phyloP scores from a whole-genome alignment of 164 flowering plant species.

The Macadamia tetraphylla region DNA sequence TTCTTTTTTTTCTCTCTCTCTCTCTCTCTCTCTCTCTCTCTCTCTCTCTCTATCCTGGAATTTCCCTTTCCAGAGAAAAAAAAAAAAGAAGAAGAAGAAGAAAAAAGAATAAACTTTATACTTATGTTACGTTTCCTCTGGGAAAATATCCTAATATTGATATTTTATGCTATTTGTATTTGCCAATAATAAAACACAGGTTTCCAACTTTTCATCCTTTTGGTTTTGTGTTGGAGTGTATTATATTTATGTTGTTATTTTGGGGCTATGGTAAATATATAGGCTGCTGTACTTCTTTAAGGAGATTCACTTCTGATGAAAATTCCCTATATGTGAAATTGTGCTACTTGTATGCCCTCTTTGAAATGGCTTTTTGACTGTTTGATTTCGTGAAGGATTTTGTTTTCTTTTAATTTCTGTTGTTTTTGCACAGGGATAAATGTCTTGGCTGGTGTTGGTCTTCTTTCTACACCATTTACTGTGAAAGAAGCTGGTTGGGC shows the following conservation, averaged over 20 bases:
- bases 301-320: not conserved
- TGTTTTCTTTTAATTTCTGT: conserved; percentile 2
- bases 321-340: not conserved
- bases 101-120: too few species aligned
- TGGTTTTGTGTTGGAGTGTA: too few species aligned
- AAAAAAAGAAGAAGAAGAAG: not conserved
- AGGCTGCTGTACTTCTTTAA: too few species aligned
- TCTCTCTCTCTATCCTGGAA: not conserved
- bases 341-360: not conserved
- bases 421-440: conserved; percentile 46
- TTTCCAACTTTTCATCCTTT: too few species aligned
- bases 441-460: conserved; percentile 84
- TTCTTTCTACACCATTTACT: conserved; percentile 80
- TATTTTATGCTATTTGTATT: too few species aligned
- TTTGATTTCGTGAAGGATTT: not conserved
- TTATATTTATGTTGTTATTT: too few species aligned
- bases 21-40: too few species aligned
- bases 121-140: too few species aligned
- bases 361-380: not conserved
- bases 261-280: too few species aligned
- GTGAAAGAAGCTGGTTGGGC: conserved; percentile 86
- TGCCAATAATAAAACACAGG: too few species aligned
- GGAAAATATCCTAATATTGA: too few species aligned
- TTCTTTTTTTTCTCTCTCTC: too few species aligned
- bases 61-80: not conserved